These are phyloP conservation scores for Phyllosticta citribraziliensis DNA, from an alignment of 2,329 filamentous ascomycete species.

Conservation along the genomic window DNA sequence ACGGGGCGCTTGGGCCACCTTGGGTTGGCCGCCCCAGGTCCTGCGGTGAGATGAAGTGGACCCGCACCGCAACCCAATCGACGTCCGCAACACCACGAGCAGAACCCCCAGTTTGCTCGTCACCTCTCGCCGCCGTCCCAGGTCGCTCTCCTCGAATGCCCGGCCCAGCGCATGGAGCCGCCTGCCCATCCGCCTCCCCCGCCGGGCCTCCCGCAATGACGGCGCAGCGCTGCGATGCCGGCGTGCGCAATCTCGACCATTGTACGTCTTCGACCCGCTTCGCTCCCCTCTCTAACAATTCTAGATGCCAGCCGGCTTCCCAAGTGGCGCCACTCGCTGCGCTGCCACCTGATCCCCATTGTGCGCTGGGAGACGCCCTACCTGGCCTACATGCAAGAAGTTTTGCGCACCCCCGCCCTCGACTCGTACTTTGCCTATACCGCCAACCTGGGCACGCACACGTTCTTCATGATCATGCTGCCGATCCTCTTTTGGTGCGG, in stretches of 20 bases:
- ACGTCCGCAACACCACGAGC: no score
- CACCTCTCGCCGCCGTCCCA: not conserved
- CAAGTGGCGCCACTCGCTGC: constrained; percentile 76
- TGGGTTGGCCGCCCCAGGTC: no score
- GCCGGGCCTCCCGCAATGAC: constrained; percentile 12
- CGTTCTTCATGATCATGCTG: constrained; percentile 94
- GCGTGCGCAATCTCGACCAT: constrained; percentile 64
- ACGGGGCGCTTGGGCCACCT: no score
- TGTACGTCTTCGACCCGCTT: constrained; percentile 25
- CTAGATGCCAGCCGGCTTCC: constrained; percentile 76
- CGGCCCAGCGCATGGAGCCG: constrained; percentile 9
- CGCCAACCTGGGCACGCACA: constrained; percentile 93
- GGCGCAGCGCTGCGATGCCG: constrained; percentile 49
- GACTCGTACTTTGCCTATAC: constrained; percentile 97
- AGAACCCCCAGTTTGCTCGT: not conserved
- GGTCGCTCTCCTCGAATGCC: constrained; percentile 4
- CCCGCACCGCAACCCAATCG: no score
- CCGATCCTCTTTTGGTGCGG: constrained; percentile 97
- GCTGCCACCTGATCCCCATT: constrained; percentile 72
- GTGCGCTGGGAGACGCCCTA: constrained; percentile 94
- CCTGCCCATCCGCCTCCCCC: not conserved
- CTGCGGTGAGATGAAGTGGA: no score
- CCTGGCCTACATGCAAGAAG: constrained; percentile 75
- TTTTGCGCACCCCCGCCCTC: constrained; percentile 68
- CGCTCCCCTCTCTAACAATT: not conserved